Conservation (phyloP, 1,139 yeast species). For the Yamadazyma trypodendri region DNA sequence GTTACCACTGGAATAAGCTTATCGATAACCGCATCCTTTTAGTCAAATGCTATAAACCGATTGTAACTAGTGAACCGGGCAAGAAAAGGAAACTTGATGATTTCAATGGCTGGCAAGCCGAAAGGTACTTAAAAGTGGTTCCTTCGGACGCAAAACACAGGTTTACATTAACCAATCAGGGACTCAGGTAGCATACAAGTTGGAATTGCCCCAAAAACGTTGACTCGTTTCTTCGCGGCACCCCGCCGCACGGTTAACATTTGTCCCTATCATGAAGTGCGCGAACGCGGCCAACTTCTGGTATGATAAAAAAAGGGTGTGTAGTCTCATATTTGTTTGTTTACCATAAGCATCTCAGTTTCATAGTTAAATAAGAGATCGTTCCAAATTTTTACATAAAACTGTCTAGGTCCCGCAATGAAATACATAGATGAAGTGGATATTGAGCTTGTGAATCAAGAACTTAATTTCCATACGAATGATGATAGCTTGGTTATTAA, state of each 20-base stretch:
- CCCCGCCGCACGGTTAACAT: background rate
- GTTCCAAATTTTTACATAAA: background rate
- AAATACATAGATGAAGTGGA: conserved; percentile 92
- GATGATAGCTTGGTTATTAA: conserved; percentile 72
- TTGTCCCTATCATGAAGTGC: background rate
- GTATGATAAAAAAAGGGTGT: background rate
- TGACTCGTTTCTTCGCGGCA: background rate
- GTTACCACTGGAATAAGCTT: conserved; percentile 41
- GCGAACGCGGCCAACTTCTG: conserved; percentile 1
- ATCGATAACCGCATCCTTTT: conserved; percentile 31
- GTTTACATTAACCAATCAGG: conserved; percentile 2
- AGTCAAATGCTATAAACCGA: conserved; percentile 34
- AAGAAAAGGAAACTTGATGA: conserved; percentile 2
- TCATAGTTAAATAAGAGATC: too few species aligned
- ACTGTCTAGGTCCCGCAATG: background rate
- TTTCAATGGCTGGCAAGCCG: conserved; percentile 24
- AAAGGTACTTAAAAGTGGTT: conserved; percentile 28
- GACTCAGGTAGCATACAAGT: conserved; percentile 3
- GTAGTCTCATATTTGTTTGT: conserved; percentile 1
- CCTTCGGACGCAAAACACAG: conserved; percentile 3
- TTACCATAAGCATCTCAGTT: background rate
- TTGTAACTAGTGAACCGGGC: conserved; percentile 1
- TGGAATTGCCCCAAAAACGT: too few species aligned
- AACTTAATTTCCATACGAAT: conserved; percentile 79
- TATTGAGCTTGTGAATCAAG: conserved; percentile 83